These are phyloP conservation scores for Austroboletus olivaceoglutinosus DNA, from an alignment of 1,284 basidiomycete species.

Conservation along the genomic window DNA sequence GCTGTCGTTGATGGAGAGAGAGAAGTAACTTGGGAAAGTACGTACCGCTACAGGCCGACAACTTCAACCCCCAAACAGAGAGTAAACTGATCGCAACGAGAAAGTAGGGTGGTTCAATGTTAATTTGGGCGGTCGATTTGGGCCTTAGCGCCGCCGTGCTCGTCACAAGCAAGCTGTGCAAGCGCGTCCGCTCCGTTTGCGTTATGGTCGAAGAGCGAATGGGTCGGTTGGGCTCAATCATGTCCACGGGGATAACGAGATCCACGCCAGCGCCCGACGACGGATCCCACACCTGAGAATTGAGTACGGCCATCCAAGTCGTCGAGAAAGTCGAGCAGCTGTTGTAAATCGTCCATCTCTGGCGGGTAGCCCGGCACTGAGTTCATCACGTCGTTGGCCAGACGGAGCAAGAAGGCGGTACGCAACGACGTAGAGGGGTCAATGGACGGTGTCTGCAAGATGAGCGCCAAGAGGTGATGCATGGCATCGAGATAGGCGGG, in stretches of 20 bases:
- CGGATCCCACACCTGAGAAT: slow-evolving; percentile 62
- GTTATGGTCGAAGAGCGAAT: slow-evolving; percentile 46
- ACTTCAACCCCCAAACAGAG: no score
- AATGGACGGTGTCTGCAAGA: slow-evolving; percentile 69
- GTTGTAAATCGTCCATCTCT: slow-evolving; percentile 41
- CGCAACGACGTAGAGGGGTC: slow-evolving; percentile 65
- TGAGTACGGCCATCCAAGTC: slow-evolving; percentile 68
- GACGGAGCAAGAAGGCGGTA: slow-evolving; percentile 59
- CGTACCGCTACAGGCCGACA: no score
- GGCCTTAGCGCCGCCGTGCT: no score
- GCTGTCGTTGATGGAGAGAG: no score
- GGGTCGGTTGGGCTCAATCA: slow-evolving; percentile 18
- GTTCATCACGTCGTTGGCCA: slow-evolving; percentile 64
- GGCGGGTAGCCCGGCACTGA: slow-evolving; percentile 59
- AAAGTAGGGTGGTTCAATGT: no score
- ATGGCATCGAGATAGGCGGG: slow-evolving; percentile 54
- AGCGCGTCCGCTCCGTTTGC: slow-evolving; percentile 66
- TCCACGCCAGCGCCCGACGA: slow-evolving; percentile 46
- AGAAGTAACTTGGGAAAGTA: no score
- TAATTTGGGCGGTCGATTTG: no score
- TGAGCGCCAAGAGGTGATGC: slow-evolving; percentile 53
- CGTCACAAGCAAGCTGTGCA: slow-evolving; percentile 60
- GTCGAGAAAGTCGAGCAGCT: slow-evolving; percentile 61
- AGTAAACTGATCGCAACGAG: no score
- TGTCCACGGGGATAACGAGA: slow-evolving; percentile 39